phyloP scores from a whole-genome alignment of 2,329 filamentous ascomycete genomes.

The Ophiocordyceps robertsii region DNA sequence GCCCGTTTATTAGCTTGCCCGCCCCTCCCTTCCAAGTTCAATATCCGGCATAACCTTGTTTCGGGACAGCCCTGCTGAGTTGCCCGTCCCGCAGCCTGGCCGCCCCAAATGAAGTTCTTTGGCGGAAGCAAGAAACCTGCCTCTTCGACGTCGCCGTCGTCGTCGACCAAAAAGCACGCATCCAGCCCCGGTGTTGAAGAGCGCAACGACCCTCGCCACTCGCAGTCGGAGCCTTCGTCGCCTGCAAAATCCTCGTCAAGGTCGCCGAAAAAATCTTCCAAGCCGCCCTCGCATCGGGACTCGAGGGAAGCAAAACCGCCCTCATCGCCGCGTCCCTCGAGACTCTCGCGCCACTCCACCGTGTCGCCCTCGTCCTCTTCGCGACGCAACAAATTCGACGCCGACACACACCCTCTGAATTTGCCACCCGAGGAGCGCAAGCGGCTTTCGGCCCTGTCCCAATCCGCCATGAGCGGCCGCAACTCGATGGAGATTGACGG shows the following conservation, averaged over 20 bases:
- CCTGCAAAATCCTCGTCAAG: constrained; percentile 21
- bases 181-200: constrained; percentile 19
- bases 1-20: constrained; percentile 14
- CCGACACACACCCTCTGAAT: constrained; percentile 76
- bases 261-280: constrained; percentile 15
- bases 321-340: constrained; percentile 24
- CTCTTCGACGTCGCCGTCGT: constrained; percentile 6
- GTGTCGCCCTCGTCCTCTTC: constrained; percentile 31
- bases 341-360: constrained; percentile 34
- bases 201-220: constrained; percentile 22
- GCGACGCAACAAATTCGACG: constrained; percentile 42
- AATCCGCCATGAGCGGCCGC: constrained; percentile 40
- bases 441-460: constrained; percentile 55
- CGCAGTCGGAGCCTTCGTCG: constrained; percentile 22
- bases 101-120: constrained; percentile 39
- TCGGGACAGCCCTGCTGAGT: constrained; percentile 17
- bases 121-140: constrained; percentile 27
- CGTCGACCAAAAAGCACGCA: constrained; percentile 24
- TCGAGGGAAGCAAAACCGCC: constrained; percentile 8
- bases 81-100: constrained; percentile 4
- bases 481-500: constrained; percentile 68
- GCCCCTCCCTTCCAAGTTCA: constrained; percentile 7
- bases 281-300: constrained; percentile 17
- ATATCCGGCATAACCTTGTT: constrained; percentile 26
- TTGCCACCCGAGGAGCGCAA: constrained; percentile 80